These are phyloP conservation scores for Eucalyptus sideroxylon DNA, from an alignment of 345 rosid genomes.

Conservation along the genomic window DNA sequence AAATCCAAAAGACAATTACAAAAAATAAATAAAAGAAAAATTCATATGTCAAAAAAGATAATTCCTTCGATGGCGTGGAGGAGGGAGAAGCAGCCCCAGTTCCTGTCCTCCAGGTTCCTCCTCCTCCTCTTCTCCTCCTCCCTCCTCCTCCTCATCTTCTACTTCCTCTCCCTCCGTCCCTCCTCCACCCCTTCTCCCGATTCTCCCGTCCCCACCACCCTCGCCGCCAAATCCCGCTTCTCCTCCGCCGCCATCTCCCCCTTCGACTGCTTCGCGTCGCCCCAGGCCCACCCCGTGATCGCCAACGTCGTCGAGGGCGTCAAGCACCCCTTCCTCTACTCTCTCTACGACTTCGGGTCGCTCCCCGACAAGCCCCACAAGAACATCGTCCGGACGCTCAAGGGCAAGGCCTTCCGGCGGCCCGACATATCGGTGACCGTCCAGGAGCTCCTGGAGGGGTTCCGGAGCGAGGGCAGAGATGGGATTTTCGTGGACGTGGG, in stretches of 20 bases:
- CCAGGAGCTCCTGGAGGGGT: slow-evolving; percentile 52
- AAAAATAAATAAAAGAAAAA: too few species aligned
- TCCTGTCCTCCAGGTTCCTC: slow-evolving; percentile 35
- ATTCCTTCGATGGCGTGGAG: too few species aligned
- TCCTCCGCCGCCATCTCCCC: slow-evolving; percentile 26
- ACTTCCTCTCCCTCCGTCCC: slow-evolving; percentile 25
- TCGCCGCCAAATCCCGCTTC: slow-evolving; percentile 7
- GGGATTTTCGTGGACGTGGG: slow-evolving; percentile 91
- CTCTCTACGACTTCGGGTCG: slow-evolving; percentile 77
- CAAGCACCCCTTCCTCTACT: slow-evolving; percentile 65
- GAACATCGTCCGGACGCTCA: slow-evolving; percentile 79
- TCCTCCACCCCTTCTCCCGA: background rate
- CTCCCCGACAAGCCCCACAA: slow-evolving; percentile 94
- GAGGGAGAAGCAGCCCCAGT: slow-evolving; percentile 46
- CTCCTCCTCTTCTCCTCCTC: slow-evolving; percentile 29
- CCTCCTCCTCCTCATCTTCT: slow-evolving; percentile 29
- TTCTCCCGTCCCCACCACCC: background rate
- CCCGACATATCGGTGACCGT: slow-evolving; percentile 87
- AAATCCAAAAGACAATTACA: too few species aligned
- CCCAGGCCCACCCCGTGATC: slow-evolving; percentile 75
- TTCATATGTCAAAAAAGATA: too few species aligned
- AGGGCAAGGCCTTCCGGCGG: slow-evolving; percentile 83
- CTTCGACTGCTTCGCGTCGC: slow-evolving; percentile 59
- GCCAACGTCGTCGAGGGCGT: slow-evolving; percentile 84
- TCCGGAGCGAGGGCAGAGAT: slow-evolving; percentile 19